Conservation (phyloP, 2,329 filamentous ascomycete genomes). For the Chalara sp. region DNA sequence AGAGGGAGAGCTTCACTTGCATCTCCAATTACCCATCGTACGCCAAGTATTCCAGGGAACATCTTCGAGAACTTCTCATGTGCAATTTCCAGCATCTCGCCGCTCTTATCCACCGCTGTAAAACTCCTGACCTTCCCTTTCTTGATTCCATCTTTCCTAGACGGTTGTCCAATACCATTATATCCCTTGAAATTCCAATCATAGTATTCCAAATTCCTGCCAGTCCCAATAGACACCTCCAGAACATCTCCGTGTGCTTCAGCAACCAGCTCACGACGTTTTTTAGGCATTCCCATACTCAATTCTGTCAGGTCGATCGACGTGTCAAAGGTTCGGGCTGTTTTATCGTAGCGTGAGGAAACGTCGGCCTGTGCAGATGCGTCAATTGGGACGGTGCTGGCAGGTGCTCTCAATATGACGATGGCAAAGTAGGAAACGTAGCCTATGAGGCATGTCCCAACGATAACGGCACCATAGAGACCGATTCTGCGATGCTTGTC, state of each 20-base stretch:
- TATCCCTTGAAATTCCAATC: slow-evolving; percentile 39
- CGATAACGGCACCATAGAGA: too few species aligned
- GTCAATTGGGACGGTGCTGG: slow-evolving; percentile 1
- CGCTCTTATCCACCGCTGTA: slow-evolving; percentile 55
- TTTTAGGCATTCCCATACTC: slow-evolving; percentile 46
- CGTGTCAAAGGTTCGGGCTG: slow-evolving; percentile 50
- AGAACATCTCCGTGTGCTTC: slow-evolving; percentile 50
- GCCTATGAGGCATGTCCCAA: slow-evolving; percentile 5
- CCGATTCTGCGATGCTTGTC: too few species aligned
- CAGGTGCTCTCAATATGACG: slow-evolving; percentile 3
- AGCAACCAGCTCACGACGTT: slow-evolving; percentile 42
- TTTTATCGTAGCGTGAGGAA: slow-evolving; percentile 24
- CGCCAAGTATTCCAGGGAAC: slow-evolving; percentile 33
- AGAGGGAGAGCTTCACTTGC: slow-evolving; percentile 19
- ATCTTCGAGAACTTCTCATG: slow-evolving; percentile 41
- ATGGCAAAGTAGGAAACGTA: slow-evolving; percentile 17
- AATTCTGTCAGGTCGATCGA: slow-evolving; percentile 51
- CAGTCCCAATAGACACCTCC: slow-evolving; percentile 57
- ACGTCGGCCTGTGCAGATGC: slow-evolving; percentile 20
- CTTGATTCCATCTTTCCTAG: slow-evolving; percentile 14
- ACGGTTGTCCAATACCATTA: slow-evolving; percentile 13
- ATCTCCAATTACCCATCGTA: slow-evolving; percentile 32
- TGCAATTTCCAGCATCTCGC: slow-evolving; percentile 53
- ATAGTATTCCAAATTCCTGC: slow-evolving; percentile 54
- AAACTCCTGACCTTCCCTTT: slow-evolving; percentile 42